Conservation (phyloP, 164 flowering plant genomes). For the Vitis vinifera region DNA sequence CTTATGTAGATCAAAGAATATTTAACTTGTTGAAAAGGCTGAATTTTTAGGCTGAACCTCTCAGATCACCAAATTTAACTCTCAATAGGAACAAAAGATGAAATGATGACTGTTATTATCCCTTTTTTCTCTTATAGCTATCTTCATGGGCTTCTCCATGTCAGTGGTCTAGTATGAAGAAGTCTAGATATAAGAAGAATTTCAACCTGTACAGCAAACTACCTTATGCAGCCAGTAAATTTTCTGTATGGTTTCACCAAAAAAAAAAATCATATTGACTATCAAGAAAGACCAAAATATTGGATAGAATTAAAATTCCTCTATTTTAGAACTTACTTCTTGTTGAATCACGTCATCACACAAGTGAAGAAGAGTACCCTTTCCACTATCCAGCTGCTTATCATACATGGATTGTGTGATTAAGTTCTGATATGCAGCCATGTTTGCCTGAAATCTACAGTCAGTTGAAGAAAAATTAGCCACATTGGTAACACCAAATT, state of each 20-base stretch:
- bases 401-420: slow-evolving; percentile 96
- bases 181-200: no score
- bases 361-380: slow-evolving; percentile 94
- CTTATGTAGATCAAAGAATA: no score
- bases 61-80: no score
- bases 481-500: background rate
- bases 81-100: no score
- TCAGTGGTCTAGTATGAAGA: no score
- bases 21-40: no score
- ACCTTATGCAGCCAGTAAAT: no score
- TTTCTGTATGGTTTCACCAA: background rate
- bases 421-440: slow-evolving; percentile 84
- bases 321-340: slow-evolving; percentile 59
- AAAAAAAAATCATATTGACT: background rate
- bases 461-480: slow-evolving; percentile 1
- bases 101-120: no score
- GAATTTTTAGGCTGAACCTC: no score
- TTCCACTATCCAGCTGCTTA: slow-evolving; percentile 96
- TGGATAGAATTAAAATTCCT: background rate
- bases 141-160: no score
- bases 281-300: background rate
- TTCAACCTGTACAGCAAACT: no score
- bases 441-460: slow-evolving; percentile 75
- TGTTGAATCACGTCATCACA: slow-evolving; percentile 99
- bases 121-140: no score